Evolutionary conservation across 768 basidiomycete genomes (phyloP), one percentile per base, ranked within the genome.

Genomic region (Boletus subparvulus): DNA sequence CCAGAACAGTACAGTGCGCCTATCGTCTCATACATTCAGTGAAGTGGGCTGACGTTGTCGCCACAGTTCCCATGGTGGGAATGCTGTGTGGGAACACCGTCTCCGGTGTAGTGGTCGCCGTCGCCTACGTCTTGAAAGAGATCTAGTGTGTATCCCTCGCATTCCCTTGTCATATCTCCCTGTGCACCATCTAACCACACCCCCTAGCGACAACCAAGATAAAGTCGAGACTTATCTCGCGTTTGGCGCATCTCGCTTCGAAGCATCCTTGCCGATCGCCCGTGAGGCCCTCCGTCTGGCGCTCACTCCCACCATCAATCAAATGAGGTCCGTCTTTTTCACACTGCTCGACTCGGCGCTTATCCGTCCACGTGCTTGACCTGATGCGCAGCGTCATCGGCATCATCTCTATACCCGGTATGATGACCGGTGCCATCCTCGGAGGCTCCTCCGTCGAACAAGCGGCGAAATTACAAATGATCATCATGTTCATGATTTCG

Each of bases 401-500:
- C 7, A 86, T 88, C 54, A 88, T 90, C 52, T 74, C 87, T n/a
- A 90, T 89, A 53, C 88, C 88, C 1, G 91, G 92, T 1, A 93
- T 92, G 90, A 92, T 94, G 90, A 92, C 90, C 0, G 93, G 93
- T 61, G 90, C 93, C 6, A 87, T 95, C 58, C 83, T 94, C 13
- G 94, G 90, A 13, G 93, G 92, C 0, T 83, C 89, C 12, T 86
- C 87, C 32, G 89, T 94, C 41, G 80, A 90, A 19, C 91, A 92
- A 71, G 94, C 93, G 0, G 90, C 90, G 3, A 83, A 85, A 50
- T 74, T 94, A 16, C 94, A 94, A 64, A 94, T 94, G 87, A 85
- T 95, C 55, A 92, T 95, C 74, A 90, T 94, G 85, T 94, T 95
- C 73, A 90, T 94, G 88, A 91, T 94, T 44, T 85, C 86, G 3